Conservation (phyloP, 352 stramenopile species). For the Globisporangium spiculum region DNA sequence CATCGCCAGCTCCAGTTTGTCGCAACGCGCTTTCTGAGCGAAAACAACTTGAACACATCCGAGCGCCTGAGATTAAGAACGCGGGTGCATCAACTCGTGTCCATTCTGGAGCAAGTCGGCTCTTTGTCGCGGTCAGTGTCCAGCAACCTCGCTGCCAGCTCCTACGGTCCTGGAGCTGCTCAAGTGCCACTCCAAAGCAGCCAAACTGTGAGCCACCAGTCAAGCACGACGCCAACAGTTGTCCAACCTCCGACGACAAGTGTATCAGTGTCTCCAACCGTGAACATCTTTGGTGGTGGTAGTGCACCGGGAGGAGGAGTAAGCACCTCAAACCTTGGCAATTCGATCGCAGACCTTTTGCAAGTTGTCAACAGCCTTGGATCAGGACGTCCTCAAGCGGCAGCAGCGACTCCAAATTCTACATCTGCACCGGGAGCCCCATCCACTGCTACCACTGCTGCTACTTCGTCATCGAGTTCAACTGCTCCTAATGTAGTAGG, state of each 20-base stretch:
- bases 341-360: conserved; percentile 15
- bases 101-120: conserved; percentile 19
- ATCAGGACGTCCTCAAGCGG: not conserved
- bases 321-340: conserved; percentile 8
- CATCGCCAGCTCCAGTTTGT: conserved; percentile 35
- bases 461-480: not conserved
- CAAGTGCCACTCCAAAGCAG: not conserved
- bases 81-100: conserved; percentile 24
- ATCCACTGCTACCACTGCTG: not conserved
- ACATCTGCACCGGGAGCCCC: not conserved
- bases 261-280: conserved; percentile 10
- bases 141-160: conserved; percentile 18
- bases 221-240: not conserved
- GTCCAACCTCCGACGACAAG: not conserved
- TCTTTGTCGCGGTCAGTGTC: conserved; percentile 14
- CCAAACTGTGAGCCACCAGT: not conserved
- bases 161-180: conserved; percentile 10
- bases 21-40: conserved; percentile 22
- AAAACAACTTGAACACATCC: conserved; percentile 21
- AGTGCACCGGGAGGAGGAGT: not conserved
- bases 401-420: not conserved
- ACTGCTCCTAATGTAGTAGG: not conserved
- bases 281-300: conserved; percentile 16
- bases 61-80: conserved; percentile 25
- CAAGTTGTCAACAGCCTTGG: conserved; percentile 10